Conservation (phyloP, 805 yeast genomes). For the Yamadazyma olivae region DNA sequence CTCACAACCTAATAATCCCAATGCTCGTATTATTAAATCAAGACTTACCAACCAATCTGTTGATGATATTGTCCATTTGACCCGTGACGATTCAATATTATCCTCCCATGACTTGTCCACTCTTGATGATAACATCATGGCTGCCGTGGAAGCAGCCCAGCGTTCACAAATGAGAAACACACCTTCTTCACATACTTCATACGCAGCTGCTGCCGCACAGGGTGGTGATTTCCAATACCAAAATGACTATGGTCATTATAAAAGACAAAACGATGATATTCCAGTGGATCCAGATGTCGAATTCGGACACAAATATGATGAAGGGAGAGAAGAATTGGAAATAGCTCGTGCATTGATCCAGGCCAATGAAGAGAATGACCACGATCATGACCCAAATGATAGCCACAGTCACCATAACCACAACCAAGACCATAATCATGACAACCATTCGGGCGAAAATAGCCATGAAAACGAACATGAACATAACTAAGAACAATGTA, state of each 20-base stretch:
- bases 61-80: conserved; percentile 31
- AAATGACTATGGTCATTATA: conserved; percentile 4
- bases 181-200: not conserved
- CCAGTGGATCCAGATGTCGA: conserved; percentile 62
- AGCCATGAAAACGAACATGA: too few species aligned
- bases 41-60: conserved; percentile 16
- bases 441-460: not conserved
- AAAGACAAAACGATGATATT: conserved; percentile 22
- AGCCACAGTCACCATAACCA: conserved; percentile 19
- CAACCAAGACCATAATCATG: not conserved
- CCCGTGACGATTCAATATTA: conserved; percentile 26
- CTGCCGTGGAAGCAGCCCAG: conserved; percentile 61
- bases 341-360: conserved; percentile 66
- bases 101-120: conserved; percentile 41
- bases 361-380: conserved; percentile 38
- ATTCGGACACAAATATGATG: conserved; percentile 33
- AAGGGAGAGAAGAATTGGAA: conserved; percentile 51
- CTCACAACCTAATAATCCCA: conserved; percentile 18
- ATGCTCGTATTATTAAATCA: conserved; percentile 19
- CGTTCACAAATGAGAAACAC: conserved; percentile 24
- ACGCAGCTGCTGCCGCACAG: conserved; percentile 8
- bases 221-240: conserved; percentile 8
- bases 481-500: too few species aligned
- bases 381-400: conserved; percentile 10
- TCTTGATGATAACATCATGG: conserved; percentile 47